phyloP scores from a whole-genome alignment of 441 rosid genomes.

The Erysimum cheiri region DNA sequence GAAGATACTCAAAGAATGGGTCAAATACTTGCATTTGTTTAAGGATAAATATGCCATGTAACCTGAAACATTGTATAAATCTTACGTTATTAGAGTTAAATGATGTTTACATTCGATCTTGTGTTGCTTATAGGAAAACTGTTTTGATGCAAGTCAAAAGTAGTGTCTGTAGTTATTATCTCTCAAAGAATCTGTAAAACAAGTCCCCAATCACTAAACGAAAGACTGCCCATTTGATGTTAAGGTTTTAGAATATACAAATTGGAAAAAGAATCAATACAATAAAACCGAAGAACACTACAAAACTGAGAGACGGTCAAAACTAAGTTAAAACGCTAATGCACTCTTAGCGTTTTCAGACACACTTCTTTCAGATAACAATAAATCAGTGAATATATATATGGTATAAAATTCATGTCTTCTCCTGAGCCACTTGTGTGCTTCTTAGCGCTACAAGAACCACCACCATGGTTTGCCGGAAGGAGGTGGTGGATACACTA shows the following conservation, averaged over 20 bases:
- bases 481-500: slow-evolving; percentile 14
- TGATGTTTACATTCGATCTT: slow-evolving; percentile 9
- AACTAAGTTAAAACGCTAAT: not conserved
- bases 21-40: not conserved
- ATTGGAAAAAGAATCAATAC: not conserved
- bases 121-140: not conserved
- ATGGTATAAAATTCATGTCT: not conserved
- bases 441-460: slow-evolving; percentile 5
- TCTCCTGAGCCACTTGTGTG: not conserved
- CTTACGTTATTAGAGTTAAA: not conserved
- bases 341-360: slow-evolving; percentile 3
- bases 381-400: not conserved
- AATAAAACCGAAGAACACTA: not conserved
- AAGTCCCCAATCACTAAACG: not conserved
- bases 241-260: not conserved
- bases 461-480: slow-evolving; percentile 24
- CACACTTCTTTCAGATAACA: not conserved
- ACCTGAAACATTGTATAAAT: not conserved
- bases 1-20: not conserved
- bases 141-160: not conserved
- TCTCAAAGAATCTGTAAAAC: not conserved
- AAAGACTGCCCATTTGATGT: not conserved
- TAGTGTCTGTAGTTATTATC: not conserved
- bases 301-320: slow-evolving; percentile 15
- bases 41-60: not conserved